These are phyloP conservation scores for Rubroboletus satanas DNA, from an alignment of 768 basidiomycete species.

Conservation along the genomic window DNA sequence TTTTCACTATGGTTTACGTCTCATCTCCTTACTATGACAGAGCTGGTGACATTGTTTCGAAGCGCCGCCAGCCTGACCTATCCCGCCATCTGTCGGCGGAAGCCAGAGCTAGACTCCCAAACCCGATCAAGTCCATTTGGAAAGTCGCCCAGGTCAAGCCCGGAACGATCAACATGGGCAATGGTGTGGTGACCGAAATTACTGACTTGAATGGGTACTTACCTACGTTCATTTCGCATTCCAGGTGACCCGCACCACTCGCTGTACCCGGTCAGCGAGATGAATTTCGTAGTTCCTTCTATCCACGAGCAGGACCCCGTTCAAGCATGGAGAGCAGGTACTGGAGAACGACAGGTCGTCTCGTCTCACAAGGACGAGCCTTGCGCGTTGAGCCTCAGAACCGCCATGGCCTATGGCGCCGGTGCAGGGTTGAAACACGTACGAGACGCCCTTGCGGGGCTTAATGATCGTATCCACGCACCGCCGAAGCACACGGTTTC, in stretches of 20 bases:
- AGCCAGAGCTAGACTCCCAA: constrained; percentile 32
- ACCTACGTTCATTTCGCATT: neutral
- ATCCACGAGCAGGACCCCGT: constrained; percentile 29
- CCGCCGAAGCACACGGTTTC: constrained; percentile 32
- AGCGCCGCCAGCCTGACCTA: constrained; percentile 29
- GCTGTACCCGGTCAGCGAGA: constrained; percentile 32
- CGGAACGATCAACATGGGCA: constrained; percentile 37
- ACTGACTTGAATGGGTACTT: neutral
- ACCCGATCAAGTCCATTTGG: constrained; percentile 38
- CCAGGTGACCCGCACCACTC: constrained; percentile 34
- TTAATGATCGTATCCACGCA: constrained; percentile 36
- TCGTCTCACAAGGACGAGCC: constrained; percentile 29
- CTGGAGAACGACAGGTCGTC: constrained; percentile 26
- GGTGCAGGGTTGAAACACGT: constrained; percentile 34
- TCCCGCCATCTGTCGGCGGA: constrained; percentile 35
- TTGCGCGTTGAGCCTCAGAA: constrained; percentile 28
- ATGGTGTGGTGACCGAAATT: constrained; percentile 20
- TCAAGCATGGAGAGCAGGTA: constrained; percentile 28
- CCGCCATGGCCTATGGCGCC: constrained; percentile 39
- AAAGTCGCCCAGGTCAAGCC: constrained; percentile 33
- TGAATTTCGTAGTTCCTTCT: constrained; percentile 35
- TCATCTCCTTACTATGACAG: constrained; percentile 14
- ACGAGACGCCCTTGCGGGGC: constrained; percentile 31
- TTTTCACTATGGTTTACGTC: constrained; percentile 25
- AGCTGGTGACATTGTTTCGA: constrained; percentile 11